Evolutionary conservation across 2,329 filamentous ascomycete genomes (phyloP), one percentile per base, ranked within the genome.

Genomic region (Blastomyces parvus): DNA sequence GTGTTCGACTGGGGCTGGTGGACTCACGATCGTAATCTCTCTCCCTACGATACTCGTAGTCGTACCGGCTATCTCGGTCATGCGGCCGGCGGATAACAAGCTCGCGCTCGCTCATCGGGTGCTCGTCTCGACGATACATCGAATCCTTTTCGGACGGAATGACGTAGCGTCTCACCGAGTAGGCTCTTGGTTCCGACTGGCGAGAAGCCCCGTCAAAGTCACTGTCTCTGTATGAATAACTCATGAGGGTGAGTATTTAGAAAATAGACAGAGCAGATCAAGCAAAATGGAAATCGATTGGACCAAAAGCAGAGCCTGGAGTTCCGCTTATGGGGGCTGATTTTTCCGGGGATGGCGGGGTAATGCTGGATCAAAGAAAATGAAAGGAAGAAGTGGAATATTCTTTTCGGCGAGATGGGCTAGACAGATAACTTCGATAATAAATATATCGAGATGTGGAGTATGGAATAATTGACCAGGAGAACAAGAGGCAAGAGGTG

Each of bases 101-200:
- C 69, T 80, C 74, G 70, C 78, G 70, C 64, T 80, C 73, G 66
- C 71, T 69, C 14, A 66, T 67, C 52, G 65, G 57, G 59, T 70
- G 67, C 55, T 75, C 71, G 11, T 75, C 74, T 53, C 73, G 71
- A 53, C 72, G 69, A 60, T 69, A 70, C 59, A 73, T 68, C 62
- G 74, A 74, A 22, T 74, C 72, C 61, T 72, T 71, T 25, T 73
- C 70, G 40, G 74, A 66, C 33, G 76, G 72, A 63, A 81, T 73
- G 67, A 79, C 74, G 77, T 87, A 87, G 69, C 84, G 83, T 71
- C 83, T 84, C 68, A 86, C 81, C 7, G 82, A 84, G 67, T 81
- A 83, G 69, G 75, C 72, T 65, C 73, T 73, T 36, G 74, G 78
- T 61, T 78, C 73, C 44, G 73, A 70, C 64, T 75, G 73, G 62